A percentile compares a stretch with the other conserved stretches of the same genome.
Evolutionary conservation across 1,284 basidiomycete genomes (phyloP).

Genomic region (Inonotus obliquus): DNA sequence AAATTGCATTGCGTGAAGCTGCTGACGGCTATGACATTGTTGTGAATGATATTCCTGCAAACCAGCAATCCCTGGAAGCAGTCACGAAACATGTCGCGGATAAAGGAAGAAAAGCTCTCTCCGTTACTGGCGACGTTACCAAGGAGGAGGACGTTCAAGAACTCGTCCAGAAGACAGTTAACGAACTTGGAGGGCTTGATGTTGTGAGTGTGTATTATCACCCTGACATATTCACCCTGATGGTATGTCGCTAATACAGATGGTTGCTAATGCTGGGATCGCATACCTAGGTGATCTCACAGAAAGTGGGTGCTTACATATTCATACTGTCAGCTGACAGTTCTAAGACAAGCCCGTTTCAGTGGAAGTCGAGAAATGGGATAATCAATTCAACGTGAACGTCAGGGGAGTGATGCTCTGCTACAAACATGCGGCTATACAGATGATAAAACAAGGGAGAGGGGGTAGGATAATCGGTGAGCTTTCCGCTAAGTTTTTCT

Average conservation of each 20-base stretch:
- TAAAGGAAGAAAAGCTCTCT: conserved; percentile 9
- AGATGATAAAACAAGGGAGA: conserved; percentile 21
- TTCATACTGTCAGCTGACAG: neutral
- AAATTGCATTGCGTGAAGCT: conserved; percentile 18
- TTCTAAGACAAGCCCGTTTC: too few species aligned
- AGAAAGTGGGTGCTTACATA: neutral
- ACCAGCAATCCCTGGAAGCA: conserved; percentile 6
- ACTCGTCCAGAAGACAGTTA: conserved; percentile 20
- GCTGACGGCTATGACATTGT: conserved; percentile 20
- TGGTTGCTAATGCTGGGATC: conserved; percentile 21
- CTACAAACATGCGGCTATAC: conserved; percentile 20
- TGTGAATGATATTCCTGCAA: conserved; percentile 20
- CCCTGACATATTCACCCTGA: neutral
- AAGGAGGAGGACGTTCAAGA: conserved; percentile 20
- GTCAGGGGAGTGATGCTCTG: conserved; percentile 18
- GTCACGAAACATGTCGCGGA: neutral
- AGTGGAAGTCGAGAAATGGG: conserved; percentile 16
- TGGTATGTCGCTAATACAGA: conserved; percentile 3
- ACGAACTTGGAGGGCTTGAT: conserved; percentile 21
- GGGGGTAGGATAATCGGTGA: conserved; percentile 18
- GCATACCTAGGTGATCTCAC: neutral
- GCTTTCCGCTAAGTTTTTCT: neutral
- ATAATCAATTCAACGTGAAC: conserved; percentile 17
- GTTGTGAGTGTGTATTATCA: conserved; percentile 19
- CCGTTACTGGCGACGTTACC: conserved; percentile 21